Evolutionary conservation across 1,139 yeast species (phyloP).

Genomic region (Candida frijolesensis): DNA sequence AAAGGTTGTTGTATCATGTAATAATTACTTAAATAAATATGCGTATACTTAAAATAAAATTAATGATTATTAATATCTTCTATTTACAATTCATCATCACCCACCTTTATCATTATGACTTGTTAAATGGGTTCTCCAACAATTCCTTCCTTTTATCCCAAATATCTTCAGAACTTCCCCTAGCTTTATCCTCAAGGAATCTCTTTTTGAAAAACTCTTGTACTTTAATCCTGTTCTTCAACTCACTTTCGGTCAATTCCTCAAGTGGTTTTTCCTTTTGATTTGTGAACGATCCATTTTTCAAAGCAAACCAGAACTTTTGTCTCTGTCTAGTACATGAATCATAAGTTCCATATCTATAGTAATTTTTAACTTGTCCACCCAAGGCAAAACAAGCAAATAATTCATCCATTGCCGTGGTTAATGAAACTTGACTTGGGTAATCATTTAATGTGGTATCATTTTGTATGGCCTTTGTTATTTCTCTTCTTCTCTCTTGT

Average conservation of each 20-base stretch:
- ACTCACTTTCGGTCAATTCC: constrained; percentile 47
- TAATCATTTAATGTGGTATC: constrained; percentile 33
- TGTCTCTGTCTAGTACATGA: constrained; percentile 69
- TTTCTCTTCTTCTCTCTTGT: constrained; percentile 32
- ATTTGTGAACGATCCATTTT: constrained; percentile 44
- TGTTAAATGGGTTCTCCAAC: constrained; percentile 27
- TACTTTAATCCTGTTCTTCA: constrained; percentile 53
- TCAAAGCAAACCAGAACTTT: constrained; percentile 80
- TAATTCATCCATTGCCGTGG: constrained; percentile 85
- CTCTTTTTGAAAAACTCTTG: constrained; percentile 72
- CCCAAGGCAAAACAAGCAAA: constrained; percentile 87
- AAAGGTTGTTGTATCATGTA: constrained; percentile 46
- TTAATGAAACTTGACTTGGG: constrained; percentile 41
- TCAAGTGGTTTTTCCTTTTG: constrained; percentile 27
- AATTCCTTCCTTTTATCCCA: constrained; percentile 62
- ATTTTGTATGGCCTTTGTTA: constrained; percentile 30
- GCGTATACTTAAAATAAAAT: constrained; percentile 4
- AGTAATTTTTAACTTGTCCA: constrained; percentile 81
- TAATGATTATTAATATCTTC: neutral
- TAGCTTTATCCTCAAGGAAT: constrained; percentile 58
- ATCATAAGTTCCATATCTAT: constrained; percentile 77
- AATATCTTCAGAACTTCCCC: constrained; percentile 79
- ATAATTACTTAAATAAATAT: neutral
- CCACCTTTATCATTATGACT: constrained; percentile 12
- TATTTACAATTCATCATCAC: constrained; percentile 11